Evolutionary conservation across 1,284 basidiomycete species (phyloP).

Genomic region (Paramarasmius palmivorus): DNA sequence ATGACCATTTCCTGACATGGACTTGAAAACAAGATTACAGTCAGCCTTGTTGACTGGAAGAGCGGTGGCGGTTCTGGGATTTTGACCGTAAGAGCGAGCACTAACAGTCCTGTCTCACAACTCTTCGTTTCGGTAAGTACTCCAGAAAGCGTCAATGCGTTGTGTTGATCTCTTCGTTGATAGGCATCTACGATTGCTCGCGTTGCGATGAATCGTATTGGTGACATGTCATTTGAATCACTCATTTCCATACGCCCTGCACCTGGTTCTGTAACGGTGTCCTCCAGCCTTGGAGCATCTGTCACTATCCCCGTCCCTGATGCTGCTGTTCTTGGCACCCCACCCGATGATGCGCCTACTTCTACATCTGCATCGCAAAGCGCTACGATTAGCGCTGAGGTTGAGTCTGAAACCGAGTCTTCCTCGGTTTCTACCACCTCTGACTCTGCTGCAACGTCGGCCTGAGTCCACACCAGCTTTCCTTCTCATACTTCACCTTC

Average conservation of each 20-base stretch:
- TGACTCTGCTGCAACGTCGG: too few relatives aligned
- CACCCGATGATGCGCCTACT: neutral
- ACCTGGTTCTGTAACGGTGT: slow-evolving; percentile 11
- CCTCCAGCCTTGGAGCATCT: slow-evolving; percentile 12
- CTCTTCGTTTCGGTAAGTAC: slow-evolving; percentile 17
- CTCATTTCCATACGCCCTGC: slow-evolving; percentile 12
- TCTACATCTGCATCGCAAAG: neutral
- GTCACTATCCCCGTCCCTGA: neutral
- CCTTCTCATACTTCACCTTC: too few relatives aligned
- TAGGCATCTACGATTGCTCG: slow-evolving; percentile 4
- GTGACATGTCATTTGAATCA: slow-evolving; percentile 8
- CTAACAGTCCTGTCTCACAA: slow-evolving; percentile 9
- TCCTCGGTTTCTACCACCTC: too few relatives aligned
- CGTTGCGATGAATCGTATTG: slow-evolving; percentile 11
- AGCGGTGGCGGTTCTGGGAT: slow-evolving; percentile 17
- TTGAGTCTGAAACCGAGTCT: too few relatives aligned
- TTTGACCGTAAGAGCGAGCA: slow-evolving; percentile 18
- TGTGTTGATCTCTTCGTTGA: neutral
- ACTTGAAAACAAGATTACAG: slow-evolving; percentile 13
- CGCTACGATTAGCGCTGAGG: neutral
- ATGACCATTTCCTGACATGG: neutral
- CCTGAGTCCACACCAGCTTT: too few relatives aligned
- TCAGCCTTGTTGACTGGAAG: slow-evolving; percentile 16
- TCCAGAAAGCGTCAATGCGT: too few relatives aligned
- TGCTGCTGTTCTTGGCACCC: neutral